These are phyloP conservation scores for Sugiyamaella grinbergsii DNA, from an alignment of 1,139 yeast species.

Conservation along the genomic window DNA sequence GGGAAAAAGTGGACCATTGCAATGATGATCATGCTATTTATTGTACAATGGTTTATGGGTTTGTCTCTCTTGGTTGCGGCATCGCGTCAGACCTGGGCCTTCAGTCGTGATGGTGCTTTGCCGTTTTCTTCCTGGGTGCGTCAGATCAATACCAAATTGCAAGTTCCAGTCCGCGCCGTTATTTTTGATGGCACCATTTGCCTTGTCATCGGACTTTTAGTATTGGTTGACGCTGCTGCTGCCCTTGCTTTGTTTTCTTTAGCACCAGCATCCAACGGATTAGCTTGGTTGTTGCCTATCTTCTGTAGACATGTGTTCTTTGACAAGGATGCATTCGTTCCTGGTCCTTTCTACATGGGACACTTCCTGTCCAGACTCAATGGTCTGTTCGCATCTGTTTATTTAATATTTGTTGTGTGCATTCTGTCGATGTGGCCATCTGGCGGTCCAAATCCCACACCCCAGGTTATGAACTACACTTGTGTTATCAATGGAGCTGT, in stretches of 20 bases:
- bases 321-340: slow-evolving; percentile 54
- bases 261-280: slow-evolving; percentile 59
- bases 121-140: slow-evolving; percentile 54
- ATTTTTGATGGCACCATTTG: slow-evolving; percentile 53
- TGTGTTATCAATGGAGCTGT: slow-evolving; percentile 64
- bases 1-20: slow-evolving; percentile 66
- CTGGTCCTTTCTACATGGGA: slow-evolving; percentile 69
- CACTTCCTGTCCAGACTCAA: slow-evolving; percentile 46
- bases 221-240: slow-evolving; percentile 61
- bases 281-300: slow-evolving; percentile 63
- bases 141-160: slow-evolving; percentile 51
- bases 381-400: slow-evolving; percentile 34
- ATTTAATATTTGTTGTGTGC: slow-evolving; percentile 58
- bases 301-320: slow-evolving; percentile 45
- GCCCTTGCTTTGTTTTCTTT: slow-evolving; percentile 61
- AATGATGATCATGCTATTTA: slow-evolving; percentile 37
- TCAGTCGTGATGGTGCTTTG: slow-evolving; percentile 86
- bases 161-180: slow-evolving; percentile 65
- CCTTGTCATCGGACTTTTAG: slow-evolving; percentile 55
- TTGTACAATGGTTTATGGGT: slow-evolving; percentile 59
- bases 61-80: slow-evolving; percentile 72
- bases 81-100: slow-evolving; percentile 81
- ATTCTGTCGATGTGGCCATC: slow-evolving; percentile 61
- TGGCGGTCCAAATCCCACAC: slow-evolving; percentile 50
- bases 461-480: slow-evolving; percentile 64